A percentile compares a stretch with the other conserved stretches of the same genome.
These are phyloP conservation scores for Gryganskiella cystojenkinii DNA, from an alignment of 192 early-diverging fungal genomes.

Conservation along the genomic window DNA sequence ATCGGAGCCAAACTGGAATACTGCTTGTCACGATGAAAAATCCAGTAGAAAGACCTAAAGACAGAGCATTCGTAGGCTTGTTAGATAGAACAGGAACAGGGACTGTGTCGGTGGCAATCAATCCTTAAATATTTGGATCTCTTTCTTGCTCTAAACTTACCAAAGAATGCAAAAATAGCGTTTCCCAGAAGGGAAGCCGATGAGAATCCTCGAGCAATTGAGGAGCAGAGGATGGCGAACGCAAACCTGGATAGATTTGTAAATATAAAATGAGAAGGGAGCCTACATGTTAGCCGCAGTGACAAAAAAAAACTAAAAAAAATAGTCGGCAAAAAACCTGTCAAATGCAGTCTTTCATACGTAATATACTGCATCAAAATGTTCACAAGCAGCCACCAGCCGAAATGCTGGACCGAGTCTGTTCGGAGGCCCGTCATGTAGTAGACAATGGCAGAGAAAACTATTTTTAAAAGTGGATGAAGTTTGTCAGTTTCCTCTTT, in stretches of 20 bases:
- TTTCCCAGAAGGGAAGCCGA: constrained; percentile 39
- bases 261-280: neutral
- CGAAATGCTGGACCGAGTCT: constrained; percentile 27
- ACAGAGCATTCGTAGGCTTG: no score
- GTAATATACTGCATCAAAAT: constrained; percentile 37
- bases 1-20: constrained; percentile 45
- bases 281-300: neutral
- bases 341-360: constrained; percentile 20
- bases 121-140: neutral
- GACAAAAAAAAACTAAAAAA: neutral
- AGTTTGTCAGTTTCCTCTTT: no score
- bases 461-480: neutral
- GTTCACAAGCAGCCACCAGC: constrained; percentile 47
- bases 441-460: constrained; percentile 43
- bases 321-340: no score
- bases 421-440: constrained; percentile 41
- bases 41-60: constrained; percentile 37
- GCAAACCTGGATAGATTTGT: constrained; percentile 13
- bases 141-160: constrained; percentile 1
- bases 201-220: constrained; percentile 37
- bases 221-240: constrained; percentile 37
- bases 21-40: constrained; percentile 44
- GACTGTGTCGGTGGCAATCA: no score
- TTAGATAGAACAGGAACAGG: no score
- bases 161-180: constrained; percentile 51